These are phyloP conservation scores for Leishmania turanica DNA, from an alignment of 208 protist species.

Conservation along the genomic window DNA sequence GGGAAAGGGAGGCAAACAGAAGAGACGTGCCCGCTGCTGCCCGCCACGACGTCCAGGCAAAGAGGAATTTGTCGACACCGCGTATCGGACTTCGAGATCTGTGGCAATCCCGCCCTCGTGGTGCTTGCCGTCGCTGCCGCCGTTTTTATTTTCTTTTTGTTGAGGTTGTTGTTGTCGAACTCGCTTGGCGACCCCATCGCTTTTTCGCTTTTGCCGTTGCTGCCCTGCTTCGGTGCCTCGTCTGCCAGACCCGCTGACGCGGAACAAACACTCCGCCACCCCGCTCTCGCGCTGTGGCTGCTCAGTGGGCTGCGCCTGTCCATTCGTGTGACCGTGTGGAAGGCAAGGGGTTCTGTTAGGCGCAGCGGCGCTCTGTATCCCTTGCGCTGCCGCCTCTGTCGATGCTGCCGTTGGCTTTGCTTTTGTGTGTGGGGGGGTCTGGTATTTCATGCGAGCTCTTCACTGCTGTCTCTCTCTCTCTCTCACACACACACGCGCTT, in stretches of 20 bases:
- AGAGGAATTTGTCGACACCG: background rate
- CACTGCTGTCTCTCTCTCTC: background rate
- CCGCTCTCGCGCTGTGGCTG: background rate
- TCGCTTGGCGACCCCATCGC: background rate
- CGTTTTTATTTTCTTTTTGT: too few species aligned
- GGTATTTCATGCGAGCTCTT: background rate
- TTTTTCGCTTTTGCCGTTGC: background rate
- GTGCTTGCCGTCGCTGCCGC: background rate
- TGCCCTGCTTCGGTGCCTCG: too few species aligned
- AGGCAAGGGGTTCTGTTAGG: background rate
- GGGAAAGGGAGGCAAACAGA: background rate
- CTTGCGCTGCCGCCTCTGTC: background rate
- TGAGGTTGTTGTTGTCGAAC: background rate
- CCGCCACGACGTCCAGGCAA: background rate
- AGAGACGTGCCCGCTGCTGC: background rate
- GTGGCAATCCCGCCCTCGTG: background rate
- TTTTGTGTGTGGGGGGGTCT: background rate
- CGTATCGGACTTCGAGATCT: background rate
- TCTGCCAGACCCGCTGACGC: background rate
- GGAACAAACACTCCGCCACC: background rate
- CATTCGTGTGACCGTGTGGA: background rate
- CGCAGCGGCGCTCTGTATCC: background rate
- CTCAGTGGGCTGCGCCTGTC: background rate
- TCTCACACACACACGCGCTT: background rate
- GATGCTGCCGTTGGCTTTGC: background rate